Evolutionary conservation across 1,284 basidiomycete genomes (phyloP), one percentile per base, ranked within the genome.

Genomic region (Phenoliferia sp.): DNA sequence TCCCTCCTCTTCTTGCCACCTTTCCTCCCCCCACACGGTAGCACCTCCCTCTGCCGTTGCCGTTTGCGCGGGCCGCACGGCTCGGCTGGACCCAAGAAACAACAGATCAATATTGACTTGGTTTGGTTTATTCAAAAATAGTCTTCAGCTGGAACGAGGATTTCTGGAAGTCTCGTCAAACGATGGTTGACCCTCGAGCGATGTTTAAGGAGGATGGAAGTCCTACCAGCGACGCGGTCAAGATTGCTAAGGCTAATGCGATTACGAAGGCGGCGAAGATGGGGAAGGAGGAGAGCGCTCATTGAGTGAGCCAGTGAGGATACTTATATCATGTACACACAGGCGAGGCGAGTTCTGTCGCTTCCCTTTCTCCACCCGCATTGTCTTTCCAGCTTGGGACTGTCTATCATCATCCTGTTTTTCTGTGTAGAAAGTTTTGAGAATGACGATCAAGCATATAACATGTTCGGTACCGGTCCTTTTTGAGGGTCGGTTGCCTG

Each of bases 71-170:
- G 48, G 48, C 48, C 28, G 48, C 12, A 26, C 48, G 48, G 48
- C 48, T 52, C 48, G 48, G 48, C 48, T 26, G 22, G 28, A 52
- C 48, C 48, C 17, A 52, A 26, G 48, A 52, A 52, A 7, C 48
- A 5, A 5, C 48, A 52, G 48, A 19, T 52, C 22, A 52, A 19
- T 17, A 6, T 32, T 28, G 31, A 17, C 56, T 57, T 29, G 29
- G 22, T 33, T 33, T 57, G 12, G n/a, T 22, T n/a, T 3, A 1
- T 48, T 2, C 36, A 9, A 10, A 0, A 1, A 29, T 33, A 71
- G 64, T 76, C 48, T 69, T 72, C 62, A 74, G 73, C 35, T 74
- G 69, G 33, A 75, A 75, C 61, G 58, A 61, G 28, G 68, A 69
- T 9, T 74, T 74, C 62, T 76, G 75, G 75, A 60, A 61, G 34